Evolutionary conservation across 495 filamentous ascomycete species (phyloP).

Genomic region (Xylaria castorea): DNA sequence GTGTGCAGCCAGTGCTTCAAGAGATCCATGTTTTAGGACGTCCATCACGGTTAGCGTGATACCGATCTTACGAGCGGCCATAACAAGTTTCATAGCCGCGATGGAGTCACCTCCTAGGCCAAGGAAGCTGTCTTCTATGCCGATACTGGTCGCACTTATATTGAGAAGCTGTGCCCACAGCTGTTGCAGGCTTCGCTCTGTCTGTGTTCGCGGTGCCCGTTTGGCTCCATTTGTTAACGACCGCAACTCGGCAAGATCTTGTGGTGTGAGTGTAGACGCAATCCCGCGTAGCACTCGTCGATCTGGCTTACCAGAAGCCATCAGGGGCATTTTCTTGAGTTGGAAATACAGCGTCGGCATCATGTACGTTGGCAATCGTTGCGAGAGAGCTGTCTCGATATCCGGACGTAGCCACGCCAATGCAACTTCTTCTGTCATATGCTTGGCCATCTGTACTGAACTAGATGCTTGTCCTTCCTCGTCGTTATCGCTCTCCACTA

Average conservation of each 20-base stretch:
- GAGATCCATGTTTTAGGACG: background rate
- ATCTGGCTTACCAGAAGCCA: no score
- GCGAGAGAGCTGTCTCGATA: background rate
- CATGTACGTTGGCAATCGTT: no score
- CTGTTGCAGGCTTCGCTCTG: slow-evolving; percentile 21
- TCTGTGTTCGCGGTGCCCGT: background rate
- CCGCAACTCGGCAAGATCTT: no score
- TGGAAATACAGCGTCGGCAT: no score
- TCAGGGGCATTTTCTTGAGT: no score
- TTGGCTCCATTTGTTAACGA: no score
- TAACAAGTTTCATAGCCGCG: slow-evolving; percentile 64
- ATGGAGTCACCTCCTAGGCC: slow-evolving; percentile 65
- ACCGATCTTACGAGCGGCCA: slow-evolving; percentile 49
- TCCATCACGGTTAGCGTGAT: background rate
- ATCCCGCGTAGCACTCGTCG: no score
- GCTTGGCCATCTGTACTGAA: background rate
- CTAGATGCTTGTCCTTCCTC: background rate
- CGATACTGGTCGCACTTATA: slow-evolving; percentile 40
- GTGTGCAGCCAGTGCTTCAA: background rate
- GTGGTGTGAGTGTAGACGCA: no score
- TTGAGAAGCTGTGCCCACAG: slow-evolving; percentile 30
- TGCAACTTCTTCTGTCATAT: background rate
- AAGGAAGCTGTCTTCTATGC: slow-evolving; percentile 60
- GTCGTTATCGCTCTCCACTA: background rate
- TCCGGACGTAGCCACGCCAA: background rate